Evolutionary conservation across 2,329 filamentous ascomycete species (phyloP), one percentile per base, ranked within the genome.

Genomic region (Hypoxylon sp.): DNA sequence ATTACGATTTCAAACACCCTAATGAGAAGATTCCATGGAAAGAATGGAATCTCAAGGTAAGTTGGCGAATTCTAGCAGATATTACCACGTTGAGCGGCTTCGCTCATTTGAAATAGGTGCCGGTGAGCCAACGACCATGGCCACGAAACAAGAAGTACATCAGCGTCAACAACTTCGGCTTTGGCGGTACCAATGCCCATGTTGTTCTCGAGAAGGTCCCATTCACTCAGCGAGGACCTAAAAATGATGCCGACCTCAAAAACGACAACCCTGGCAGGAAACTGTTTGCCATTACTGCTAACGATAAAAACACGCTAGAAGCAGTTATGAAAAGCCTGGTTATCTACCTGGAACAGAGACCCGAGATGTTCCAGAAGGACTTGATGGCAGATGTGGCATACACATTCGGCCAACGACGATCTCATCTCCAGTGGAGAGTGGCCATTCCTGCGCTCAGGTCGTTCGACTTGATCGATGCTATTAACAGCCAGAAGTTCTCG

Each of bases 21-120:
- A 87, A 87, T 61, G 79, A 79, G 22, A 82, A 81, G 71, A 87
- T 86, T 7, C 83, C 83, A 0, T 84, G 83, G 61, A 81, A 84
- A 42, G 79, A 84, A 33, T 86, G 84, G 84, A 83, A 85, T 61
- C 76, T 86, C 61, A 85, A 77, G 72, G 74, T 76, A 10, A 61
- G 73, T 63, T 17, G 6, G 13, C 11, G 11, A 60, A 8, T 17
- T 22, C 13, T 42, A 2, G 10, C 4, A 11, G 49, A 5, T 6
- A 1, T 6, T 20, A 49, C 3, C 17, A 2, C 27, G 10, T 2
- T 33, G 14, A 14, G 17, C 2, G 1, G 1, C 11, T 20, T n/a
- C 59, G 30, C 64, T 73, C n/a, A 70, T 64, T 27, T 8, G 25
- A 7, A 46, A 31, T 48, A 84, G 72, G 79, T 86, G 0, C 83